phyloP scores from a whole-genome alignment of 352 stramenopile species.

The Phytopythium oedochilum region DNA sequence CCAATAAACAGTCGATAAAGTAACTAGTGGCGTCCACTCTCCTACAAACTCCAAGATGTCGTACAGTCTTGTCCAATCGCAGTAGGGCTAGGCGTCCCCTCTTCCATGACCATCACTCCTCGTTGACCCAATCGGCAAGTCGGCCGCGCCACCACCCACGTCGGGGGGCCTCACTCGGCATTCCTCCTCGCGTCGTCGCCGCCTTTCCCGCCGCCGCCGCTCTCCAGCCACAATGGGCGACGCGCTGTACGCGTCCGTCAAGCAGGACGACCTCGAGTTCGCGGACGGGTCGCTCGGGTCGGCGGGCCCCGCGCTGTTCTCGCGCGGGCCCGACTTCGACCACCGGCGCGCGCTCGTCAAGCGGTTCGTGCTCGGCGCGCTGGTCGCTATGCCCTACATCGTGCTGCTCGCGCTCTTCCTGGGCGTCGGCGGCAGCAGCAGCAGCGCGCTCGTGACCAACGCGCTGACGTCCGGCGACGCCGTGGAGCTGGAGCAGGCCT shows the following conservation, averaged over 20 bases:
- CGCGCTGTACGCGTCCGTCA: constrained; percentile 61
- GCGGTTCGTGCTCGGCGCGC: constrained; percentile 40
- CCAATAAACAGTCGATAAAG: too few species aligned
- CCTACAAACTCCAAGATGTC: not conserved
- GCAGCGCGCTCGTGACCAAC: not conserved
- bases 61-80: too few species aligned
- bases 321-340: constrained; percentile 38
- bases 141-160: too few species aligned
- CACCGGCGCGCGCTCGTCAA: constrained; percentile 42
- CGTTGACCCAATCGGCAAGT: too few species aligned
- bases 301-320: constrained; percentile 32
- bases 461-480: constrained; percentile 7
- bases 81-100: too few species aligned
- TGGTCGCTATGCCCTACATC: constrained; percentile 60
- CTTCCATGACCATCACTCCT: constrained; percentile 8
- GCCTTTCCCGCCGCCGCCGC: too few species aligned
- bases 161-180: too few species aligned
- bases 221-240: constrained; percentile 25
- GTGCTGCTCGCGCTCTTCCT: constrained; percentile 52
- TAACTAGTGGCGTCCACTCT: too few species aligned
- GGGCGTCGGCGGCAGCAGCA: constrained; percentile 15
- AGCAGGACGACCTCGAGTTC: constrained; percentile 63
- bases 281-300: constrained; percentile 19
- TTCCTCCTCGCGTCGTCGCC: too few species aligned
- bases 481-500: constrained; percentile 37